Percentiles rank a stretch among this genome's conserved stretches.
Evolutionary conservation across 192 early-diverging fungal species (phyloP).

Genomic region (Chytriomyces sp.): DNA sequence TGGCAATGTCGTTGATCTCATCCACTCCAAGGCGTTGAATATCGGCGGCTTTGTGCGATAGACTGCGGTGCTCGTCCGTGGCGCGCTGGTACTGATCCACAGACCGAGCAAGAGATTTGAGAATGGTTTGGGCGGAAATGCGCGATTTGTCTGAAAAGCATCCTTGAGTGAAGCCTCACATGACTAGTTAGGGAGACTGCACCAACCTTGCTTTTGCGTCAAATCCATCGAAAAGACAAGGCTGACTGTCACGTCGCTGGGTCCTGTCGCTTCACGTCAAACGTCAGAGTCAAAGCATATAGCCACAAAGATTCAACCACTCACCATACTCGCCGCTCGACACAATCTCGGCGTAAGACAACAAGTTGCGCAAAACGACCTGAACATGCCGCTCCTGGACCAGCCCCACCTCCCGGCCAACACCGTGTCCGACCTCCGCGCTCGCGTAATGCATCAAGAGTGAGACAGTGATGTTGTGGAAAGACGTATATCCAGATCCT

Average conservation of each 20-base stretch:
- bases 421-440: not conserved
- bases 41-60: conserved; percentile 41
- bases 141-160: conserved; percentile 15
- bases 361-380: conserved; percentile 55
- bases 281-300: not conserved
- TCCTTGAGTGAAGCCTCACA: not conserved
- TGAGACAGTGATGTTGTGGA: conserved; percentile 47
- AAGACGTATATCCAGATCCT: conserved; percentile 48
- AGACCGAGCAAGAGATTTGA: conserved; percentile 43
- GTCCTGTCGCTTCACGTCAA: not conserved
- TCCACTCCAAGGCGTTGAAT: conserved; percentile 49
- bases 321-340: conserved; percentile 29
- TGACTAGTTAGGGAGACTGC: not conserved
- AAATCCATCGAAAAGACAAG: not conserved
- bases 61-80: conserved; percentile 30
- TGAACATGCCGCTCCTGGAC: conserved; percentile 37
- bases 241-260: not conserved
- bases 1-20: conserved; percentile 53
- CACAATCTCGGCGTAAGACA: conserved; percentile 55
- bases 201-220: conserved; percentile 6
- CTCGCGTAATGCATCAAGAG: conserved; percentile 22
- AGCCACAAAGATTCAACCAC: not conserved
- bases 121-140: conserved; percentile 14
- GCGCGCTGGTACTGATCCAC: conserved; percentile 27
- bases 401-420: conserved; percentile 20